These are phyloP conservation scores for Lycium barbarum DNA, from an alignment of 257 asterid species.

Conservation along the genomic window DNA sequence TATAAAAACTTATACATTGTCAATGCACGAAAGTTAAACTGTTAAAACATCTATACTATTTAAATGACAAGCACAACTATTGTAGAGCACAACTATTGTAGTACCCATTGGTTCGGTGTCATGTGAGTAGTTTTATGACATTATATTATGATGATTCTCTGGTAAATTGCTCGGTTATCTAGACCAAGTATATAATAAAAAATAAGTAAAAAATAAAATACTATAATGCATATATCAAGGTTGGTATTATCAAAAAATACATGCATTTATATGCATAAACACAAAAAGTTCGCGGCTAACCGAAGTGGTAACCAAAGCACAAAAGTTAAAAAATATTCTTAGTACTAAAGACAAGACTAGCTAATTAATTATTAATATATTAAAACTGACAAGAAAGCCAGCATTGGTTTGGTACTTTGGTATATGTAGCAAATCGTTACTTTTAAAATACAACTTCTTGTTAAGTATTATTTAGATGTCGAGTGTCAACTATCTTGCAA, in stretches of 20 bases:
- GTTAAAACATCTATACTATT: too few relatives aligned
- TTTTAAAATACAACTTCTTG: background rate
- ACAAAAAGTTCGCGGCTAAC: background rate
- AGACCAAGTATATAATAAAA: background rate
- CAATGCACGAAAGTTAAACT: too few relatives aligned
- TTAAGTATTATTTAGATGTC: background rate
- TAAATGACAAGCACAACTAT: too few relatives aligned
- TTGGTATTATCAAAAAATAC: background rate
- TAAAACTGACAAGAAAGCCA: background rate
- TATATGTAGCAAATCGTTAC: background rate
- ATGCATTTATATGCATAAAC: background rate
- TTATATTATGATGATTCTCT: background rate
- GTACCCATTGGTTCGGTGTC: too few relatives aligned
- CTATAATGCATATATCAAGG: background rate
- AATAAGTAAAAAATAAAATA: background rate
- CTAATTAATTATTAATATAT: background rate
- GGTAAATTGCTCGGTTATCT: background rate
- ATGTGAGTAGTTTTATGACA: too few relatives aligned
- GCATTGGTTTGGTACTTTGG: too few relatives aligned
- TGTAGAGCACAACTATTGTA: too few relatives aligned
- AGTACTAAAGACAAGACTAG: background rate
- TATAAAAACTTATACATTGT: too few relatives aligned
- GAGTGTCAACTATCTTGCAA: too few relatives aligned
- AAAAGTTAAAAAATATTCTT: slow-evolving; percentile 16
- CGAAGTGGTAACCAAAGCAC: background rate